Percentiles rank a stretch among this genome's conserved stretches.
Evolutionary conservation across 306 rosid genomes (phyloP).

Genomic region (Cicer pinnatifidum): DNA sequence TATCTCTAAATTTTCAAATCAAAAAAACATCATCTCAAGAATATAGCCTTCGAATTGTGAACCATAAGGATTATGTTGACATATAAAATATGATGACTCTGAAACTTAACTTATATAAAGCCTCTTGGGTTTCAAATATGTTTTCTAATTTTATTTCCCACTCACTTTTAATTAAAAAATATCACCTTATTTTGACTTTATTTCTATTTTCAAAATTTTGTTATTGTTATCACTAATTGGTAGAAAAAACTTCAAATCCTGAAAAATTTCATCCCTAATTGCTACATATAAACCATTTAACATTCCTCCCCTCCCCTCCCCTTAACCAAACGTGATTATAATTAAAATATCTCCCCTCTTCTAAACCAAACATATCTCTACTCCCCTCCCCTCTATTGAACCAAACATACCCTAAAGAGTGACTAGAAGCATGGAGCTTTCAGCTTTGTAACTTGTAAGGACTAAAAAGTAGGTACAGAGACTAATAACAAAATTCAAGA

Average conservation of each 20-base stretch:
- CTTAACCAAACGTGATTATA: too few relatives aligned
- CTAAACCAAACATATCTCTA: too few relatives aligned
- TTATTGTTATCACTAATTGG: background rate
- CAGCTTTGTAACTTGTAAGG: too few relatives aligned
- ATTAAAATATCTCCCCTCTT: too few relatives aligned
- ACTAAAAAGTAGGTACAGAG: too few relatives aligned
- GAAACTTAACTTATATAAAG: background rate
- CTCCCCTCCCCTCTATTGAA: too few relatives aligned
- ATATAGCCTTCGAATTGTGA: slow-evolving; percentile 19
- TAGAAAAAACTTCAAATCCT: background rate
- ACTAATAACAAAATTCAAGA: background rate
- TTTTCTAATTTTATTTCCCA: background rate
- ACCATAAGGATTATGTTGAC: slow-evolving; percentile 6
- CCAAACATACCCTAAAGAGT: too few relatives aligned
- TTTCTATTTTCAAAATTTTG: background rate
- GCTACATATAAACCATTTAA: background rate
- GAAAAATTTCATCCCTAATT: background rate
- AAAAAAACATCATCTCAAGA: slow-evolving; percentile 21
- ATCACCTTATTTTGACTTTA: background rate
- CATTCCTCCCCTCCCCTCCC: too few relatives aligned
- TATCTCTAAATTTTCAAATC: slow-evolving; percentile 32
- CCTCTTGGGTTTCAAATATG: background rate
- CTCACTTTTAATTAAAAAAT: background rate
- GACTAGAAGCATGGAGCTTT: too few relatives aligned
- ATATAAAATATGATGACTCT: slow-evolving; percentile 3